A percentile compares a stretch with the other conserved stretches of the same genome.
Conservation (phyloP, 73 alveolate species). For the Tetrahymena malaccensis region DNA sequence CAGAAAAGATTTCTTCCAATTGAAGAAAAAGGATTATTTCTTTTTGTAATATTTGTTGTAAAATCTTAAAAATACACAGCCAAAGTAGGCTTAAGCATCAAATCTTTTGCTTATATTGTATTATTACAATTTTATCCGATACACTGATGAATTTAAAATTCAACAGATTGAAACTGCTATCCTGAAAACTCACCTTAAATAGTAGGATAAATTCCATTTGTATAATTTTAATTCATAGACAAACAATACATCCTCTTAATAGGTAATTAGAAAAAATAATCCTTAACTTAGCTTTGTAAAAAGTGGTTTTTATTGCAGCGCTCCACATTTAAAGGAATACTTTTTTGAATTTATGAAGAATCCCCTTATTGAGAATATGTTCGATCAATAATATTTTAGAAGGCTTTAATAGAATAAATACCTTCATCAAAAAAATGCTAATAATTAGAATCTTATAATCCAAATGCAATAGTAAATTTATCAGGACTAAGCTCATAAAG, state of each 20-base stretch:
- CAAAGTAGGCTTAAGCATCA: not conserved
- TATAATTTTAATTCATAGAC: not conserved
- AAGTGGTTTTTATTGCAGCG: not conserved
- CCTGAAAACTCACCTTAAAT: not conserved
- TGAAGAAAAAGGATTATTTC: not conserved
- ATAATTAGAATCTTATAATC: not conserved
- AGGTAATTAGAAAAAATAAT: not conserved
- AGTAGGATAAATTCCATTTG: not conserved
- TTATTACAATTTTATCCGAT: not conserved
- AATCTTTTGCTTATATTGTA: not conserved
- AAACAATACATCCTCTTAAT: not conserved
- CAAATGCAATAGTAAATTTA: not conserved
- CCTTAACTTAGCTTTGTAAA: not conserved
- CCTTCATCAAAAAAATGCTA: not conserved
- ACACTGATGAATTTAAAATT: not conserved
- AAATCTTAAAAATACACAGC: not conserved
- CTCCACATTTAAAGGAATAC: not conserved
- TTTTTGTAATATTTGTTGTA: not conserved
- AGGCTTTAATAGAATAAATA: not conserved
- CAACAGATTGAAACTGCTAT: not conserved
- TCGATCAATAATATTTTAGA: not conserved
- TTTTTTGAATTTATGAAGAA: not conserved
- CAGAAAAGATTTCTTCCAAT: not conserved
- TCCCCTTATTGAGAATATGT: not conserved
- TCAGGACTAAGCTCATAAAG: not conserved